phyloP scores from a whole-genome alignment of 1,284 basidiomycete species.

The Phylloporus sp. region DNA sequence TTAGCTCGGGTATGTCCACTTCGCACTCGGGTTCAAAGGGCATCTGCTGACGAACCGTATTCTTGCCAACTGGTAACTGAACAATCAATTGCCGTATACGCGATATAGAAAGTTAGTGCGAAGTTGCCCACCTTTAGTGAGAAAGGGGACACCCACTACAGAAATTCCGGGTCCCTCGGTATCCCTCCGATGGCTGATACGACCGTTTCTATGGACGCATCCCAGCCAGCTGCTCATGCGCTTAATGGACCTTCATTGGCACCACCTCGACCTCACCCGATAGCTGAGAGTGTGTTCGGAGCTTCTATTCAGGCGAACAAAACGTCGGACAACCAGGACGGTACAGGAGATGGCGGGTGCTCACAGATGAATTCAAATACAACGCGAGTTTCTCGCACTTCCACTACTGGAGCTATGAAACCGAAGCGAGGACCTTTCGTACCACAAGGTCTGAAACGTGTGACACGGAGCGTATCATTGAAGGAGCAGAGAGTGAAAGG shows the following conservation, averaged over 20 bases:
- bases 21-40: neutral
- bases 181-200: conserved; percentile 5
- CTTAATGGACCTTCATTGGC: conserved; percentile 1
- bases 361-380: neutral
- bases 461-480: conserved; percentile 36
- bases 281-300: too few species aligned
- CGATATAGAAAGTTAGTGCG: conserved; percentile 6
- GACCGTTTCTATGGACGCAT: neutral
- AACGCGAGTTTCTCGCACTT: neutral
- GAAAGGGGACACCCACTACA: neutral
- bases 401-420: conserved; percentile 17
- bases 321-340: neutral
- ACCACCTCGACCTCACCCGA: conserved; percentile 1
- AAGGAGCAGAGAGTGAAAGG: conserved; percentile 20
- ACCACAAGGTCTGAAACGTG: conserved; percentile 19
- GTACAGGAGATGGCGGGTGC: too few species aligned
- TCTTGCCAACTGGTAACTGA: neutral
- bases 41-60: conserved; percentile 6
- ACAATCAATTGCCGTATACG: neutral
- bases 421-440: conserved; percentile 17
- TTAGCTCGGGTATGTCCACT: conserved; percentile 22
- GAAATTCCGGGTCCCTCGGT: neutral
- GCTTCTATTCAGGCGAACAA: too few species aligned
- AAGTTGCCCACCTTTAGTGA: neutral
- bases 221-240: neutral